These are phyloP conservation scores for Entomortierella beljakovae DNA, from an alignment of 192 early-diverging fungal species.

Conservation along the genomic window DNA sequence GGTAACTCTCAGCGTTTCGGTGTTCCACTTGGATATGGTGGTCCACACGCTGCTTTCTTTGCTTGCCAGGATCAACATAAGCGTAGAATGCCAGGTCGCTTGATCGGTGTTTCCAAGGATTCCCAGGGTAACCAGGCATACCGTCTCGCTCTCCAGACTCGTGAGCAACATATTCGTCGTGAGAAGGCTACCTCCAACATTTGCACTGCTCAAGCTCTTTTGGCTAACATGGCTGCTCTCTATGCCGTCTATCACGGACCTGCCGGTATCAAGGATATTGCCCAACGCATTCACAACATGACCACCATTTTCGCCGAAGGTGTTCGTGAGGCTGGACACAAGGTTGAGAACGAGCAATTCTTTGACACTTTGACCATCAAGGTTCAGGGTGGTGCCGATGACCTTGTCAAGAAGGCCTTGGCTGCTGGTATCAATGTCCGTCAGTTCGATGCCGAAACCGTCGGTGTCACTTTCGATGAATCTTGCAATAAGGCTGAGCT, in stretches of 20 bases:
- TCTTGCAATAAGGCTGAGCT: conserved; percentile 88
- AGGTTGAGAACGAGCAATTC: conserved; percentile 84
- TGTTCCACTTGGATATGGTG: conserved; percentile 98
- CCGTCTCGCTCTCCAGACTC: conserved; percentile 95
- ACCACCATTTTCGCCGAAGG: conserved; percentile 84
- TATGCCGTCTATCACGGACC: conserved; percentile 99
- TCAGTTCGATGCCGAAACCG: conserved; percentile 76
- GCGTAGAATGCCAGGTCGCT: conserved; percentile 95
- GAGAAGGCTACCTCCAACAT: conserved; percentile 99
- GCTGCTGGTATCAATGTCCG: conserved; percentile 90
- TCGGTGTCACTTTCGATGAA: conserved; percentile 95
- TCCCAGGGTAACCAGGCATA: conserved; percentile 88
- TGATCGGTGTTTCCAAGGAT: conserved; percentile 97
- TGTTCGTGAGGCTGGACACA: conserved; percentile 80
- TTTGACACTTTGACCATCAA: conserved; percentile 97
- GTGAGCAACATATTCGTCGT: conserved; percentile 99
- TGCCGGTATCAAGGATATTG: conserved; percentile 89
- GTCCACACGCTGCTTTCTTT: conserved; percentile 99
- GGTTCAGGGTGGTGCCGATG: conserved; percentile 68
- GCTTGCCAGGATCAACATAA: conserved; percentile 92
- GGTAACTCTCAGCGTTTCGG: conserved; percentile 99
- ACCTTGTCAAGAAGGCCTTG: conserved; percentile 79
- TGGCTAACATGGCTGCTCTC: conserved; percentile 99
- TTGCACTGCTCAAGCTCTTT: conserved; percentile 98
- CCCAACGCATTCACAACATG: conserved; percentile 93